A percentile compares a stretch with the other conserved stretches of the same genome.
Evolutionary conservation across 352 stramenopile genomes (phyloP).

Genomic region (Pythium grandisporangium): DNA sequence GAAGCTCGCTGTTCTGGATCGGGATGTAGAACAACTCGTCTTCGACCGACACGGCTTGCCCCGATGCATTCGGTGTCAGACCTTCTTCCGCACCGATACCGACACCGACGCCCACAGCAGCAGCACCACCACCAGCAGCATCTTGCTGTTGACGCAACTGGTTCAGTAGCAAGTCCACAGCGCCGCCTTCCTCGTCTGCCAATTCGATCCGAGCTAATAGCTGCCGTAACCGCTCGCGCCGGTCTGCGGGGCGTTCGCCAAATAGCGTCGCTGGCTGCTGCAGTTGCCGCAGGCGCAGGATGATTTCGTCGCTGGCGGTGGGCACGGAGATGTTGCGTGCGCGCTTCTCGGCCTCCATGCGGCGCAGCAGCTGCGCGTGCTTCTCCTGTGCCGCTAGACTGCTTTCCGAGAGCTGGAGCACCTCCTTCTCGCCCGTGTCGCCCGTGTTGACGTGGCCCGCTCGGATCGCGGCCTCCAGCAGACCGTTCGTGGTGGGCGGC

Average conservation of each 20-base stretch:
- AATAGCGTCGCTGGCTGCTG: constrained; percentile 94
- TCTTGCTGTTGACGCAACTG: constrained; percentile 13
- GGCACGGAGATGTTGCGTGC: constrained; percentile 89
- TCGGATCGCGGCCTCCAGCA: constrained; percentile 63
- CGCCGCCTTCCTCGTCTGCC: constrained; percentile 53
- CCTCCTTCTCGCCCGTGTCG: constrained; percentile 68
- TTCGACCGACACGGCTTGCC: constrained; percentile 20
- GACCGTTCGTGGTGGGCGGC: constrained; percentile 11
- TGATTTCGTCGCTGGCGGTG: constrained; percentile 89
- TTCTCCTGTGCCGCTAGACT: constrained; percentile 80
- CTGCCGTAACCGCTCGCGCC: constrained; percentile 89
- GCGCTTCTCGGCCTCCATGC: constrained; percentile 88
- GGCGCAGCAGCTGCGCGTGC: constrained; percentile 75
- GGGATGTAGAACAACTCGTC: constrained; percentile 85
- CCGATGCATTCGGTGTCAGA: constrained; percentile 4
- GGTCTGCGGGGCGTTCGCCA: constrained; percentile 91
- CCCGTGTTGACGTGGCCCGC: constrained; percentile 78
- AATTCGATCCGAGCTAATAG: constrained; percentile 79
- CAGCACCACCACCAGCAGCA: constrained; percentile 35
- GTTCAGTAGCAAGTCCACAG: constrained; percentile 45
- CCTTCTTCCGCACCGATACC: constrained; percentile 66
- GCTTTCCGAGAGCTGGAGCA: constrained; percentile 78
- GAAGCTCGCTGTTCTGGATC: constrained; percentile 68
- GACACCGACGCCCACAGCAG: too few relatives aligned
- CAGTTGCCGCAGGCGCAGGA: constrained; percentile 81